These are phyloP conservation scores for Lactarius indigo DNA, from an alignment of 768 basidiomycete species.

Conservation along the genomic window DNA sequence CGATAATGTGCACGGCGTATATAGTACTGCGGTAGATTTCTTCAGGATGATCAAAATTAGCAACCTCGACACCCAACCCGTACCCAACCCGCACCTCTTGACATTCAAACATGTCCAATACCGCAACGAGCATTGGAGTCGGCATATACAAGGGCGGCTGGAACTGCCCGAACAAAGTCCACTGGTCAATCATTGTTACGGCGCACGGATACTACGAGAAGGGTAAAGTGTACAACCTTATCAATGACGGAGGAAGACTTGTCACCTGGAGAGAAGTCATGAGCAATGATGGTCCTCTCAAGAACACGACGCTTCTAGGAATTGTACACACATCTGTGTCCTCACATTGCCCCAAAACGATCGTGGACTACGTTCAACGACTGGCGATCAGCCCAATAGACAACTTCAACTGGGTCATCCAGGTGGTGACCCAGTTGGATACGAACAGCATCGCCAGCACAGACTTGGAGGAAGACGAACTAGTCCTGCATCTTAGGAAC, in stretches of 20 bases:
- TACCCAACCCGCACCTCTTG: neutral
- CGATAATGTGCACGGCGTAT: neutral
- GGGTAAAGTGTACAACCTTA: neutral
- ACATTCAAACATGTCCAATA: neutral
- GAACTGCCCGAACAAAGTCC: neutral
- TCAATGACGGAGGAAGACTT: neutral
- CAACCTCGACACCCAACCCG: neutral
- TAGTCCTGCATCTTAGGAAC: neutral
- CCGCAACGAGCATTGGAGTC: neutral
- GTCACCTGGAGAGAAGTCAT: neutral
- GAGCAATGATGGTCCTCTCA: neutral
- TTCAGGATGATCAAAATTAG: neutral
- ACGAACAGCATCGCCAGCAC: neutral
- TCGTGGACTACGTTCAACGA: neutral
- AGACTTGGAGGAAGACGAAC: neutral
- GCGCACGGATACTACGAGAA: neutral
- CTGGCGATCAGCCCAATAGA: neutral
- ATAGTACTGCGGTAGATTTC: neutral
- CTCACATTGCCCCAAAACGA: neutral
- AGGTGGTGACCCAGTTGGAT: slow-evolving; percentile 1
- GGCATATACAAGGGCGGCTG: neutral
- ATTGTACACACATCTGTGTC: neutral
- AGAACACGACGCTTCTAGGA: neutral
- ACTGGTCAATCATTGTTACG: neutral
- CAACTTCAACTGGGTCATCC: slow-evolving; percentile 4